phyloP scores from a whole-genome alignment of 129 eudicot species.

The Logfia minima region DNA sequence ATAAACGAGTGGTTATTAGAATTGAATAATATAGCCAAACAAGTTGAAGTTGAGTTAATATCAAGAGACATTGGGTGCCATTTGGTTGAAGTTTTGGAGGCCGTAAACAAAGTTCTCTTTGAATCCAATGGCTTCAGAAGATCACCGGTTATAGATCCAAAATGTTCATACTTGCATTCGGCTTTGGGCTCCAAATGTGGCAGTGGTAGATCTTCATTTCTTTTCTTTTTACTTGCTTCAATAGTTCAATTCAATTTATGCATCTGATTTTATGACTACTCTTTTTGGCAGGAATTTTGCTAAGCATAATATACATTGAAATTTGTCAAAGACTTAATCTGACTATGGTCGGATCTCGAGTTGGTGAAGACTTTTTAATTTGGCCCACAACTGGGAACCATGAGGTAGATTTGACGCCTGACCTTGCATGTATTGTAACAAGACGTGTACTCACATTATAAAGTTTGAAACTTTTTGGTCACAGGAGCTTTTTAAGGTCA shows the following conservation, averaged over 20 bases:
- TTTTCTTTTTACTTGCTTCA: conserved; percentile 1
- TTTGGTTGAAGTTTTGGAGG: conserved; percentile 78
- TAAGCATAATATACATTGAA: conserved; percentile 83
- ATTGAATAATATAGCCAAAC: conserved; percentile 68
- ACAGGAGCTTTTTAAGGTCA: conserved; percentile 85
- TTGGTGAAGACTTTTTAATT: conserved; percentile 85
- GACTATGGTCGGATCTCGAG: conserved; percentile 82
- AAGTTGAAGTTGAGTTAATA: conserved; percentile 68
- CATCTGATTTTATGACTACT: conserved; percentile 27
- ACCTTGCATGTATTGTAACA: not conserved
- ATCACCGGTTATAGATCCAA: conserved; percentile 70
- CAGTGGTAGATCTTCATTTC: conserved; percentile 53
- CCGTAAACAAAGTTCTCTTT: conserved; percentile 79
- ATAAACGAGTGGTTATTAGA: conserved; percentile 67
- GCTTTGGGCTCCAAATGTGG: conserved; percentile 70
- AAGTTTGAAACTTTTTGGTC: conserved; percentile 3
- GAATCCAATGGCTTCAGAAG: conserved; percentile 70
- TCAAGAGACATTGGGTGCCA: conserved; percentile 87
- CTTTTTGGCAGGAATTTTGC: conserved; percentile 69
- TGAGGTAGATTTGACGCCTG: conserved; percentile 53
- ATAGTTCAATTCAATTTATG: not conserved
- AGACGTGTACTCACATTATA: not conserved
- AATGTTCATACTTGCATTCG: conserved; percentile 78
- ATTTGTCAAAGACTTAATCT: conserved; percentile 85
- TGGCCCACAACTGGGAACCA: conserved; percentile 83